These are phyloP conservation scores for Neospermospora avenae DNA, from an alignment of 2,329 filamentous ascomycete species.

Conservation along the genomic window DNA sequence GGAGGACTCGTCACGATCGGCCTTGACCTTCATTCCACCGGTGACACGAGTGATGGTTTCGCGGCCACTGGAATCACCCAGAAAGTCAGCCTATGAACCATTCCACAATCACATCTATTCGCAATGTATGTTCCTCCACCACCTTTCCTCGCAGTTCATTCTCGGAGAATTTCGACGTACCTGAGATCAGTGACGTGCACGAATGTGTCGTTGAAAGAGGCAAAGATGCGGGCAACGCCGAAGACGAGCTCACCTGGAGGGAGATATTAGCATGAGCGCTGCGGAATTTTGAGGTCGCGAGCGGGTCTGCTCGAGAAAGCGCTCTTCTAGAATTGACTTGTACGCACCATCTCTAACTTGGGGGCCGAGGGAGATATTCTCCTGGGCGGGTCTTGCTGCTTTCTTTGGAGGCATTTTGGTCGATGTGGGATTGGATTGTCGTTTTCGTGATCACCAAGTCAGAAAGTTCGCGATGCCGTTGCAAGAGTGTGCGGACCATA, in stretches of 20 bases:
- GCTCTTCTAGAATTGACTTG: background rate
- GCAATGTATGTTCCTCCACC: slow-evolving; percentile 7
- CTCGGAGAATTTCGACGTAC: slow-evolving; percentile 55
- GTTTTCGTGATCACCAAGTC: background rate
- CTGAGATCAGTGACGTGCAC: slow-evolving; percentile 99
- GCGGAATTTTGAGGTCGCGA: background rate
- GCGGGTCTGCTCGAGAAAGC: background rate
- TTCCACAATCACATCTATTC: slow-evolving; percentile 28
- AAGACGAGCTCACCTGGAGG: slow-evolving; percentile 68
- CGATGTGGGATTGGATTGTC: background rate
- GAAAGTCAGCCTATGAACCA: slow-evolving; percentile 57
- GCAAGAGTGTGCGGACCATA: background rate
- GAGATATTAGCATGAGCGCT: background rate
- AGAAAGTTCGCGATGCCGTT: slow-evolving; percentile 25
- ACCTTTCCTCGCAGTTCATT: slow-evolving; percentile 9
- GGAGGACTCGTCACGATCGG: slow-evolving; percentile 99
- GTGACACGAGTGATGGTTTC: slow-evolving; percentile 99
- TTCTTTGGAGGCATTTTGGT: slow-evolving; percentile 91
- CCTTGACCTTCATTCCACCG: slow-evolving; percentile 99
- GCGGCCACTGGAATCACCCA: slow-evolving; percentile 83
- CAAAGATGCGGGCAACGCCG: slow-evolving; percentile 77
- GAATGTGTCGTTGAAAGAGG: slow-evolving; percentile 66
- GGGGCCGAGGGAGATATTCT: slow-evolving; percentile 98
- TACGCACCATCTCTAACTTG: slow-evolving; percentile 87
- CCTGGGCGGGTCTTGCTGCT: slow-evolving; percentile 76